Evolutionary conservation across 2,329 filamentous ascomycete genomes (phyloP).

Genomic region (Neofusicoccum ribis): DNA sequence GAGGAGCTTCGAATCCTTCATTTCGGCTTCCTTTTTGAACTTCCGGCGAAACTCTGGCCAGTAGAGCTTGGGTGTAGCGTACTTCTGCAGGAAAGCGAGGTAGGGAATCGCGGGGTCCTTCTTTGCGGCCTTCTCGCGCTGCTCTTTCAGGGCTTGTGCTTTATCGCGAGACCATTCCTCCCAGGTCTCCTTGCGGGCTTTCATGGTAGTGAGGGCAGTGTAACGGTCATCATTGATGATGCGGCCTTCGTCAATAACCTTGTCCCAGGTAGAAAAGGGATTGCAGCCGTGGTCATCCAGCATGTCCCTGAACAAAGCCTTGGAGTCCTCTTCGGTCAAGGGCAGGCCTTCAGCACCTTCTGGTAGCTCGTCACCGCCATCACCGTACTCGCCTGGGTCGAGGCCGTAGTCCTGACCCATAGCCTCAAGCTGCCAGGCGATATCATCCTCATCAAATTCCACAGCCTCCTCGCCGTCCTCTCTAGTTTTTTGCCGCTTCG

Average conservation of each 20-base stretch:
- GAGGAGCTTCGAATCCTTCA: slow-evolving; percentile 66
- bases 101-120: slow-evolving; percentile 82
- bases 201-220: slow-evolving; percentile 78
- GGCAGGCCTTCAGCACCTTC: slow-evolving; percentile 70
- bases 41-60: slow-evolving; percentile 97
- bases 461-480: slow-evolving; percentile 52
- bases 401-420: slow-evolving; percentile 86
- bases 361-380: slow-evolving; percentile 64
- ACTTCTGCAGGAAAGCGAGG: slow-evolving; percentile 74
- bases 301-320: slow-evolving; percentile 78
- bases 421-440: slow-evolving; percentile 84
- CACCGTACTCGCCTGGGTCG: slow-evolving; percentile 75
- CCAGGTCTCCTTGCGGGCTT: slow-evolving; percentile 77
- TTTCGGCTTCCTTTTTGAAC: slow-evolving; percentile 75
- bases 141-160: slow-evolving; percentile 71
- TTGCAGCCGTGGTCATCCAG: slow-evolving; percentile 80
- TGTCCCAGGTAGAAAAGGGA: slow-evolving; percentile 91
- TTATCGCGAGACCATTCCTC: slow-evolving; percentile 78
- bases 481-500: slow-evolving; percentile 52
- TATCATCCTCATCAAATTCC: slow-evolving; percentile 92
- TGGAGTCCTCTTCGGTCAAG: slow-evolving; percentile 74
- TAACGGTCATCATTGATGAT: slow-evolving; percentile 87
- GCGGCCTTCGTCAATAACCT: slow-evolving; percentile 76
- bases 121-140: slow-evolving; percentile 73
- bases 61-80: slow-evolving; percentile 88